Evolutionary conservation across 352 stramenopile species (phyloP), one percentile per base, ranked within the genome.

Genomic region (Globisporangium viniferum): DNA sequence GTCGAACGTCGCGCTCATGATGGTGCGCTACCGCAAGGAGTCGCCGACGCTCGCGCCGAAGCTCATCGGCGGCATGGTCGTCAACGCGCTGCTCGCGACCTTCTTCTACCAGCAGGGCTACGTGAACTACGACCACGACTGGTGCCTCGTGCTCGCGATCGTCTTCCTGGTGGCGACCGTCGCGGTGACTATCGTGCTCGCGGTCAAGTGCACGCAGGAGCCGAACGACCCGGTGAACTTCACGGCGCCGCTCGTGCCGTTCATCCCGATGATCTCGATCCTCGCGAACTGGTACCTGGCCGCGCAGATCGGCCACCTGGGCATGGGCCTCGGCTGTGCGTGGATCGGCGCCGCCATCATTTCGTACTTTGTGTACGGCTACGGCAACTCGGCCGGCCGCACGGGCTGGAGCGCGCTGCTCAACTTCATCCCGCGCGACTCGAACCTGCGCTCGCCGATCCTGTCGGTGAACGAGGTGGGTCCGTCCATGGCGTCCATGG

Each of bases 351-450:
- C 74, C 5, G 86, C 73, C 12, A 77, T 90, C 7, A 12, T 94
- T 5, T 91, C 86, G 64, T 93, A 94, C 74, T 90, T 92, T 48
- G 71, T 77, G 12, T 94, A 94, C 67, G 86, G 86, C 60, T 94
- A 90, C 73, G 71, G 70, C 59, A 78, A 89, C 75, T 83, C 81
- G 27, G 81, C 80, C 4, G 83, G 82, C 36, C 84, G 82, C 65
- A 83, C 77, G 1, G 82, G 78, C 18, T 94, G 86, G 86, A 81
- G 73, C 58, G 64, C 74, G 39, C 64, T 91, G 53, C 60, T 93
- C 39, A 77, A 79, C 39, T 79, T 76, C 39, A 64, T 88, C 18
- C 80, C 82, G 14, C 70, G 72, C 36, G 74, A 84, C 55, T 84
- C 79, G 65, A 67, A 64, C 10, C 62, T 83, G 69, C 76, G 74